Base-by-base conservation (phyloP, 2,329 filamentous ascomycete genomes). In the Fusarium sp. region DNA sequence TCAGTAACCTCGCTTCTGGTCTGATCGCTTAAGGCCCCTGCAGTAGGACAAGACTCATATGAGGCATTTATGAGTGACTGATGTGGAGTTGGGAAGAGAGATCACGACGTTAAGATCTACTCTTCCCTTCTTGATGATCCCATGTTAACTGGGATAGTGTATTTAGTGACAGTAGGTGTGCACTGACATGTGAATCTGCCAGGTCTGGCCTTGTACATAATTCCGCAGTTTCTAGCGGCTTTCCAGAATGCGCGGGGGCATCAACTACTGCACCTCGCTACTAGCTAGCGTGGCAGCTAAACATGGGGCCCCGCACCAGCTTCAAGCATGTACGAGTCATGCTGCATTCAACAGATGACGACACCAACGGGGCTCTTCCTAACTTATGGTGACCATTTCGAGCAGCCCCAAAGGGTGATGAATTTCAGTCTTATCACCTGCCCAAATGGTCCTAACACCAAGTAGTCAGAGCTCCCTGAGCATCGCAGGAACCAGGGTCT, bases 21-120 rank as follows among this genome's bases (percentile, higher is more conserved):
- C 10, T 48, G 13, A 28, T 15, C 0, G 0, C 7, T 3, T 10
- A 13, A 6, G 20, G 1, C 20, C 47, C 28, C 5, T 49, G 26
- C 5, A 13, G 47, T n/a, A 9, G 3, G 3, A n/a, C 28, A 31
- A 49, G 20, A n/a, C 10, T 48, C 1, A 17, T n/a, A 48, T 49
- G 47, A 49, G 47, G 14, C 20, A 49, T 49, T 49, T 49, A 31
- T 18, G 22, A 6, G 3, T n/a, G 5, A 3, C n/a, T 3, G 14
- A 31, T 49, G 28, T 9, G 28, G 20, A 49, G 28, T 13, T 12
- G 17, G 15, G 3, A 31, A 6, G 28, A 49, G 10, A 18, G 14
- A 6, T 3, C 20, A 49, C 10, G 22, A 6, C 45, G 4, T 17
- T n/a, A 15, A 9, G 5, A 9, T 49, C 47, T 49, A 14, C 28